phyloP scores from a whole-genome alignment of 2,329 filamentous ascomycete genomes.

The Penicillium decumbens region DNA sequence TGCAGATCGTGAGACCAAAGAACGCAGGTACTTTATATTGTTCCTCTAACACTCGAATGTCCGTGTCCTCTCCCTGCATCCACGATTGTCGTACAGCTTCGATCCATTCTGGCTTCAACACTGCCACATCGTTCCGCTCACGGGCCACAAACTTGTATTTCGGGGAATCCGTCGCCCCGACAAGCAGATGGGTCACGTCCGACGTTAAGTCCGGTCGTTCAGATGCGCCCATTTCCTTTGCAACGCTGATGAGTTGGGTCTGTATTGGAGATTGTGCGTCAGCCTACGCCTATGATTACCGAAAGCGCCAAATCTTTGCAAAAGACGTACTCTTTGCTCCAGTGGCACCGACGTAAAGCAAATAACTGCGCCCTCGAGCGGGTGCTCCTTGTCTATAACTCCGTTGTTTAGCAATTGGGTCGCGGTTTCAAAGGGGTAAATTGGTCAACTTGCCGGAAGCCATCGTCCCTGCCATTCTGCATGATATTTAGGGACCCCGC shows the following conservation, averaged over 20 bases:
- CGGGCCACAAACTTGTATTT: conserved; percentile 96
- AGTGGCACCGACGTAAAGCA: conserved; percentile 83
- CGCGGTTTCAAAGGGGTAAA: not conserved
- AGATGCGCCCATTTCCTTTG: conserved; percentile 74
- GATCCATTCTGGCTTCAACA: conserved; percentile 79
- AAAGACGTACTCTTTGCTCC: conserved; percentile 64
- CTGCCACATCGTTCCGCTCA: conserved; percentile 77
- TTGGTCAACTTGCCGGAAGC: conserved; percentile 30
- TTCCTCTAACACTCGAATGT: conserved; percentile 65
- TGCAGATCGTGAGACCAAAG: conserved; percentile 57
- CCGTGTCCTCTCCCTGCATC: conserved; percentile 71
- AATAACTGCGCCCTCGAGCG: conserved; percentile 68
- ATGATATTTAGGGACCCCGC: conserved; percentile 26
- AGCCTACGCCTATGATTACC: conserved; percentile 2
- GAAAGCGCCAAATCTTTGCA: not conserved
- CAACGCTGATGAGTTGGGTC: conserved; percentile 45
- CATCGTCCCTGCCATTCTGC: conserved; percentile 40
- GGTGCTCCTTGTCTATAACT: conserved; percentile 53
- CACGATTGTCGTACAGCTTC: conserved; percentile 73
- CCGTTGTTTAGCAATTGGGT: conserved; percentile 16
- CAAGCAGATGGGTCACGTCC: conserved; percentile 89
- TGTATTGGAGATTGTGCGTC: conserved; percentile 18
- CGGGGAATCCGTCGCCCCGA: conserved; percentile 80
- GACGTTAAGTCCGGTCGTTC: conserved; percentile 92
- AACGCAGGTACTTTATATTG: conserved; percentile 47